A percentile compares a stretch with the other conserved stretches of the same genome.
Evolutionary conservation across 2,329 filamentous ascomycete genomes (phyloP).

Genomic region (Bipolaris zeicola): DNA sequence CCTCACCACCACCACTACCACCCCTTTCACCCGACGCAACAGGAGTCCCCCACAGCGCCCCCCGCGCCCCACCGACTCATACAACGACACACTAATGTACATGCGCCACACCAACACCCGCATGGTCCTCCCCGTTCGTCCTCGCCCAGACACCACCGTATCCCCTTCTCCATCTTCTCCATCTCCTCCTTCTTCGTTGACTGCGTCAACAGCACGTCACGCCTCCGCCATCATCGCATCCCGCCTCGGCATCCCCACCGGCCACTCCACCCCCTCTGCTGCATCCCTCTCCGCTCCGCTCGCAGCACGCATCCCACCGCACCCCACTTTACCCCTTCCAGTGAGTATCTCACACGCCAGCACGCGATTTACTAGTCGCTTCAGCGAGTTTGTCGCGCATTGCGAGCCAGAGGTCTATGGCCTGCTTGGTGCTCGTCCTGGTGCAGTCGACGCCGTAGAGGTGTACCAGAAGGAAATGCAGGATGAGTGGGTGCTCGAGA

Average conservation of each 20-base stretch:
- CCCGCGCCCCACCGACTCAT: conserved; percentile 13
- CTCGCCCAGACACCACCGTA: too few relatives aligned
- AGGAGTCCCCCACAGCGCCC: conserved; percentile 21
- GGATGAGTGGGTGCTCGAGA: conserved; percentile 27
- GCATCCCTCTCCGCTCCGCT: conserved; percentile 19
- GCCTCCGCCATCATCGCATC: conserved; percentile 12
- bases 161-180: too few relatives aligned
- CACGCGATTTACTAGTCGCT: conserved; percentile 9
- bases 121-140: conserved; percentile 13
- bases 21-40: conserved; percentile 19
- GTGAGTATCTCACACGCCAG: conserved; percentile 19
- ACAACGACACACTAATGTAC: conserved; percentile 18
- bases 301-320: conserved; percentile 13
- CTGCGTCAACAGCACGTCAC: conserved; percentile 8
- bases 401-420: too few relatives aligned
- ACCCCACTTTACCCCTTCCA: conserved; percentile 14
- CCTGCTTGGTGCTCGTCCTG: too few relatives aligned
- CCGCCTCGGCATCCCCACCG: conserved; percentile 15
- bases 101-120: conserved; percentile 21
- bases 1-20: background rate
- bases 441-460: conserved; percentile 10
- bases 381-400: conserved; percentile 21
- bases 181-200: too few relatives aligned
- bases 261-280: background rate
- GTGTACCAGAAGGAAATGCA: conserved; percentile 14